These are phyloP conservation scores for Kwoniella botswanensis DNA, from an alignment of 768 basidiomycete species.

Conservation along the genomic window DNA sequence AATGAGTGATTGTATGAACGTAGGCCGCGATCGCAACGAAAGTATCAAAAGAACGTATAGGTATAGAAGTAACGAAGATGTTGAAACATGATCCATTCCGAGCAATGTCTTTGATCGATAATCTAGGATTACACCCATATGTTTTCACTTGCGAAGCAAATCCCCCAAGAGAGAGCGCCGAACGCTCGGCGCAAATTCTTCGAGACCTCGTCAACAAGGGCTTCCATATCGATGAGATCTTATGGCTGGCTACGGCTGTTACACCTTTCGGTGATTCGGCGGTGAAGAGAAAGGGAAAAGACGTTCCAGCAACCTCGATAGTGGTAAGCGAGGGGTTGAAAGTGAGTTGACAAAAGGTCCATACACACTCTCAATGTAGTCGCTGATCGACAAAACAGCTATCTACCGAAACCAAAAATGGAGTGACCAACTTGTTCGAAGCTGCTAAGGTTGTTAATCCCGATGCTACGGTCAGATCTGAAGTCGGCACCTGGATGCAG, in stretches of 20 bases:
- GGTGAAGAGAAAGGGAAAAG: conserved; percentile 68
- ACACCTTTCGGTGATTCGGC: conserved; percentile 72
- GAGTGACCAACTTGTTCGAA: conserved; percentile 45
- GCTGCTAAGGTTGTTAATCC: conserved; percentile 30
- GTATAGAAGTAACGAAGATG: conserved; percentile 93
- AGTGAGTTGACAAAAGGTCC: conserved; percentile 42
- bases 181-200: conserved; percentile 69
- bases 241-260: conserved; percentile 81
- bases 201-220: conserved; percentile 58
- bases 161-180: conserved; percentile 60
- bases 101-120: conserved; percentile 75
- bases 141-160: conserved; percentile 51
- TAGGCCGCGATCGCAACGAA: conserved; percentile 74
- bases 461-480: conserved; percentile 24
- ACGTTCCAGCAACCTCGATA: conserved; percentile 67
- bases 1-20: not conserved
- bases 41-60: conserved; percentile 87
- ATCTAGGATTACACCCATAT: conserved; percentile 69
- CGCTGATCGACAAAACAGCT: conserved; percentile 37
- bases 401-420: conserved; percentile 47
- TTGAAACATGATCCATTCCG: conserved; percentile 83
- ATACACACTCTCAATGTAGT: not conserved
- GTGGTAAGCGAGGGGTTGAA: conserved; percentile 84
- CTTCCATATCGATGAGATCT: conserved; percentile 58
- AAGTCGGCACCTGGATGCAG: conserved; percentile 61